phyloP scores from a whole-genome alignment of 345 rosid genomes.

The Salix purpurea region DNA sequence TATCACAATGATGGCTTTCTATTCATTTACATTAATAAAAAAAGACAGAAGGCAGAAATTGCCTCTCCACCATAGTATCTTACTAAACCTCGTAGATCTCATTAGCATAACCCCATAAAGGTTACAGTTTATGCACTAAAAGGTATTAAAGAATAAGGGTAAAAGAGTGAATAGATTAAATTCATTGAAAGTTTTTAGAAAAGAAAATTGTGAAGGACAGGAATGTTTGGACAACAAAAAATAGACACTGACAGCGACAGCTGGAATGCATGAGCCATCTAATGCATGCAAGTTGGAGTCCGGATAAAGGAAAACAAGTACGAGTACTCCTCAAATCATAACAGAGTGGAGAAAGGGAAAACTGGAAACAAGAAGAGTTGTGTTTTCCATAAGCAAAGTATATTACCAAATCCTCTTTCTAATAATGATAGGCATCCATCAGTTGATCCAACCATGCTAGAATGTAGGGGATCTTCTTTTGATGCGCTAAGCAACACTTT shows the following conservation, averaged over 20 bases:
- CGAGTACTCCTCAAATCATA: not conserved
- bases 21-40: not conserved
- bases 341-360: not conserved
- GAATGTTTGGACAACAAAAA: not conserved
- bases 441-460: conserved; percentile 36
- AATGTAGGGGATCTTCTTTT: conserved; percentile 43
- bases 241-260: not conserved
- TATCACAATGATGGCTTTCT: not conserved
- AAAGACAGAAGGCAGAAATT: not conserved
- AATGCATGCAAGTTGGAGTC: not conserved
- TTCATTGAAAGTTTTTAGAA: not conserved
- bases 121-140: not conserved
- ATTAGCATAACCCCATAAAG: not conserved
- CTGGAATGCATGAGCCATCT: not conserved
- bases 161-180: not conserved
- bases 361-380: not conserved
- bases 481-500: conserved; percentile 46
- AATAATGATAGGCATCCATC: conserved; percentile 77
- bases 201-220: not conserved
- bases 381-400: conserved; percentile 2
- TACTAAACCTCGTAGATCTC: not conserved
- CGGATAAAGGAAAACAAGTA: not conserved
- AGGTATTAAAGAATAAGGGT: not conserved
- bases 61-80: not conserved
- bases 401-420: conserved; percentile 69